These are phyloP conservation scores for Vitis rupestris DNA, from an alignment of 164 flowering plant genomes.

Conservation along the genomic window DNA sequence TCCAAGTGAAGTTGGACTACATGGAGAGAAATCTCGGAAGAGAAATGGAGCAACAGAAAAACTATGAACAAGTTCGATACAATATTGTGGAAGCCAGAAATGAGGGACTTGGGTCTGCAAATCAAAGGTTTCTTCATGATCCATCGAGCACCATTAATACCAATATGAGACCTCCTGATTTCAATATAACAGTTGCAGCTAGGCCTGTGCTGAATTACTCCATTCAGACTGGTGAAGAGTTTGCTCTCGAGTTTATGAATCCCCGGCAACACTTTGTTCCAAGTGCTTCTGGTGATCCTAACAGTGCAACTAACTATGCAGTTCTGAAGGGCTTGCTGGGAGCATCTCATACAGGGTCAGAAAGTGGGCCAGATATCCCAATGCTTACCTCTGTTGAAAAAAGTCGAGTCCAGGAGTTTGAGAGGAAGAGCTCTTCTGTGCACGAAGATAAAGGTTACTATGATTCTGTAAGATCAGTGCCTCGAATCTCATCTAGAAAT, in stretches of 20 bases:
- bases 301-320: conserved; percentile 42
- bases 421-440: conserved; percentile 33
- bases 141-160: conserved; percentile 35
- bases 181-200: conserved; percentile 30
- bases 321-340: conserved; percentile 64
- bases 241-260: conserved; percentile 79
- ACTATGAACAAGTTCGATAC: conserved; percentile 35
- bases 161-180: conserved; percentile 54
- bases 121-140: conserved; percentile 45
- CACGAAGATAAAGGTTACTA: conserved; percentile 34
- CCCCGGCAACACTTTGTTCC: conserved; percentile 42
- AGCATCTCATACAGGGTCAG: conserved; percentile 52
- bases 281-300: conserved; percentile 36
- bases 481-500: conserved; percentile 37
- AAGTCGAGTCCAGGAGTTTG: conserved; percentile 38
- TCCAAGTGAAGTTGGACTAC: conserved; percentile 10
- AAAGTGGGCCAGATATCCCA: conserved; percentile 64
- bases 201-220: conserved; percentile 72
- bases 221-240: conserved; percentile 96
- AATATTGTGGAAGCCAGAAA: conserved; percentile 35
- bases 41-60: conserved; percentile 38
- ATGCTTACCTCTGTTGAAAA: conserved; percentile 37
- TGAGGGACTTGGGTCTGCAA: conserved; percentile 38
- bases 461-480: conserved; percentile 39
- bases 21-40: conserved; percentile 44